A percentile compares a stretch with the other conserved stretches of the same genome.
Conservation (phyloP, 352 stramenopile genomes). For the Globisporangium lucens region DNA sequence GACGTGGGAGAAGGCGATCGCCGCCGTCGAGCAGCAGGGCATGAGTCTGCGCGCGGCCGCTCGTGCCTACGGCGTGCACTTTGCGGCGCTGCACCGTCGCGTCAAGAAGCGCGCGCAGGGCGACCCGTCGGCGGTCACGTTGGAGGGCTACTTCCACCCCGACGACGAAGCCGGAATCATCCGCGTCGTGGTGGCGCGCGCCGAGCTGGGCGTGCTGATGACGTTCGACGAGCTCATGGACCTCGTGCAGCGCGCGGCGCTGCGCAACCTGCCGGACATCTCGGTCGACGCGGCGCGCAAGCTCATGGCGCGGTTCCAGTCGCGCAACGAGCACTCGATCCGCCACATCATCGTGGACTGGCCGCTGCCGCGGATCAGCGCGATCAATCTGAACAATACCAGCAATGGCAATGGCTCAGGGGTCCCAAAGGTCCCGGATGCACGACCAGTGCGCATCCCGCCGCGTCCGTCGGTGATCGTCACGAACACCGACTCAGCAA, state of each 20-base stretch:
- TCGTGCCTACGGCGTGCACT: slow-evolving; percentile 51
- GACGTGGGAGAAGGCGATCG: slow-evolving; percentile 59
- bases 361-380: slow-evolving; percentile 22
- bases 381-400: slow-evolving; percentile 7
- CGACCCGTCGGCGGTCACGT: slow-evolving; percentile 4
- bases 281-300: slow-evolving; percentile 51
- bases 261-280: slow-evolving; percentile 59
- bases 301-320: slow-evolving; percentile 45
- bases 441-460: not conserved
- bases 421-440: not conserved
- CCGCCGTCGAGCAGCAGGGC: slow-evolving; percentile 46
- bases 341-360: slow-evolving; percentile 48
- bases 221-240: slow-evolving; percentile 64
- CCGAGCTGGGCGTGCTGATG: slow-evolving; percentile 62
- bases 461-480: slow-evolving; percentile 15
- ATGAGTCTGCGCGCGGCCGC: slow-evolving; percentile 56
- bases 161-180: slow-evolving; percentile 59
- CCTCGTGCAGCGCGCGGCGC: slow-evolving; percentile 44
- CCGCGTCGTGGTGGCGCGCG: slow-evolving; percentile 48
- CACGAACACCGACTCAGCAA: not conserved
- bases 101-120: slow-evolving; percentile 50
- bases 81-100: slow-evolving; percentile 50
- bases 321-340: slow-evolving; percentile 49
- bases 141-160: slow-evolving; percentile 41
- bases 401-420: not conserved